Conservation (phyloP, 345 rosid genomes). For the Pseudoturritis turrita region DNA sequence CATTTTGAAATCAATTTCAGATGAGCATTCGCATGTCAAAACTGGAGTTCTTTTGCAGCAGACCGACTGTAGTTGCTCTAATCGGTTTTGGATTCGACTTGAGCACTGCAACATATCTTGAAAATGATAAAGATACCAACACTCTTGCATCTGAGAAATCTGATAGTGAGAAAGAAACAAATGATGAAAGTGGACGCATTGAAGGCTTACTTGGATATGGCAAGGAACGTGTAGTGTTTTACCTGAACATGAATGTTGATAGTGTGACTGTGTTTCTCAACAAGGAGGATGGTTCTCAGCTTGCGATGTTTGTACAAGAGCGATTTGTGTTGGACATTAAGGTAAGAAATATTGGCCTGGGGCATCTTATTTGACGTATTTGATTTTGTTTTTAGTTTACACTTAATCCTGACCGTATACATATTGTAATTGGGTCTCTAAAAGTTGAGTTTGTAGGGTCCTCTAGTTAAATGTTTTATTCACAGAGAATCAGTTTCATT, state of each 20-base stretch:
- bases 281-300: constrained; percentile 96
- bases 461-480: constrained; percentile 2
- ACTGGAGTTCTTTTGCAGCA: constrained; percentile 89
- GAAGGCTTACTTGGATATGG: constrained; percentile 94
- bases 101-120: constrained; percentile 37
- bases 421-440: neutral
- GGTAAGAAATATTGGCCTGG: constrained; percentile 40
- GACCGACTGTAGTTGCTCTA: constrained; percentile 93
- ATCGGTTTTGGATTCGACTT: constrained; percentile 90
- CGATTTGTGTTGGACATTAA: constrained; percentile 81
- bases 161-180: constrained; percentile 49
- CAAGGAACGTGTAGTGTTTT: constrained; percentile 87
- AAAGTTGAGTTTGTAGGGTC: constrained; percentile 2
- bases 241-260: constrained; percentile 80
- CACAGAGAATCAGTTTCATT: constrained; percentile 5
- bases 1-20: constrained; percentile 45
- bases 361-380: constrained; percentile 6
- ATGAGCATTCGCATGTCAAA: constrained; percentile 96
- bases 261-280: constrained; percentile 86
- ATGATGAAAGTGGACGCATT: constrained; percentile 64
- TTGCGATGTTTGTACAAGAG: constrained; percentile 95
- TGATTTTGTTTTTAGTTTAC: neutral
- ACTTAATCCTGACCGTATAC: neutral
- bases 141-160: constrained; percentile 43
- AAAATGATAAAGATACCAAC: constrained; percentile 31